These are phyloP conservation scores for Malbranchea zuffiana DNA, from an alignment of 2,329 filamentous ascomycete genomes.

Conservation along the genomic window DNA sequence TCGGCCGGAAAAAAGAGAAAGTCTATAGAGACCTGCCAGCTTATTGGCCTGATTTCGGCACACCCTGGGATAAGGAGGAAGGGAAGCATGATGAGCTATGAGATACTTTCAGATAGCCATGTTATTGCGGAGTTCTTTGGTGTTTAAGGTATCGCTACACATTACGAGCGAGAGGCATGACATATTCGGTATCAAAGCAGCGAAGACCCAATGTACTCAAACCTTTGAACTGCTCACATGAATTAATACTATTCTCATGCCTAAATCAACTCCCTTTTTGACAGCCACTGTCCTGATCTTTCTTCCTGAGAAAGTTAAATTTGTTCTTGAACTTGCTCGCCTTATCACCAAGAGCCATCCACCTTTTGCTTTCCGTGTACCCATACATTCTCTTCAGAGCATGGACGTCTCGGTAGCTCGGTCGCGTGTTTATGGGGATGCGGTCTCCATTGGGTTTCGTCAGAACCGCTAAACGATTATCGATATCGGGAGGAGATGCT, in stretches of 20 bases:
- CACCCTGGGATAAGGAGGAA: background rate
- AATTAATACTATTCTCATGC: too few relatives aligned
- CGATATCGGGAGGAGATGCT: background rate
- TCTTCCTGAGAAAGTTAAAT: background rate
- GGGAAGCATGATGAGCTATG: background rate
- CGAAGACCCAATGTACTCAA: too few relatives aligned
- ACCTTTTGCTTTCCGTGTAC: background rate
- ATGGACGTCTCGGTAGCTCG: background rate
- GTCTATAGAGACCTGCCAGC: background rate
- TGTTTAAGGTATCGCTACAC: too few relatives aligned
- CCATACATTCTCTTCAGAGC: constrained; percentile 1
- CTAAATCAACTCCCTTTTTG: too few relatives aligned
- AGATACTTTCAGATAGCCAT: background rate
- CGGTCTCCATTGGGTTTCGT: background rate
- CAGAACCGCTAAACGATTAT: background rate
- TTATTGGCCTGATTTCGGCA: background rate
- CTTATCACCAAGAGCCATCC: background rate
- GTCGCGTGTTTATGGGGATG: background rate
- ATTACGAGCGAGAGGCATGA: too few relatives aligned
- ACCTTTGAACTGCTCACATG: too few relatives aligned
- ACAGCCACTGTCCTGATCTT: background rate
- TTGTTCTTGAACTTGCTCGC: background rate
- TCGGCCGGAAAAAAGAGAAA: background rate
- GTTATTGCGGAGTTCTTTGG: too few relatives aligned
- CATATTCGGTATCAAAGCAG: too few relatives aligned